phyloP scores from a whole-genome alignment of 1,139 yeast species.

The Kodamaea alishanica region DNA sequence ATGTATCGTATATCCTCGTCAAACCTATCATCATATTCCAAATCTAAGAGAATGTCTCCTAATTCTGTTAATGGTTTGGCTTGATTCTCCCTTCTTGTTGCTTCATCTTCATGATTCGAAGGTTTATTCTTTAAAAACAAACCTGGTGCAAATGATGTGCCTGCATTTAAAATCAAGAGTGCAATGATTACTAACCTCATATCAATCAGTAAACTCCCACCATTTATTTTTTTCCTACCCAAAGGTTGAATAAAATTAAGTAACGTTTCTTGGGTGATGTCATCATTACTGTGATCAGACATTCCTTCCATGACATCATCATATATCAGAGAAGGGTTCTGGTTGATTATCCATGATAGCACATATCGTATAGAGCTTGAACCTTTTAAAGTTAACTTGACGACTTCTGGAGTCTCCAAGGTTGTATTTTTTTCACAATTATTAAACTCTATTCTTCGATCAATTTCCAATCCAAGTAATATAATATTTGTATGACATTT shows the following conservation, averaged over 20 bases:
- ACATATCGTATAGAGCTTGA: conserved; percentile 60
- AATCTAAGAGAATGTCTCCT: conserved; percentile 51
- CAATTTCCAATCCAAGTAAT: conserved; percentile 58
- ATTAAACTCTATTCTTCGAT: conserved; percentile 54
- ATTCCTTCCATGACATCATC: conserved; percentile 14
- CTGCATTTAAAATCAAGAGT: conserved; percentile 25
- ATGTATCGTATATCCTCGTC: conserved; percentile 73
- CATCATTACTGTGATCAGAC: conserved; percentile 39
- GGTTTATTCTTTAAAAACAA: conserved; percentile 8
- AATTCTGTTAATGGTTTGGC: conserved; percentile 35
- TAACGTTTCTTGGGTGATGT: conserved; percentile 52
- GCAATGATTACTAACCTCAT: conserved; percentile 39
- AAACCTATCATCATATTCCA: conserved; percentile 62
- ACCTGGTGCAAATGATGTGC: conserved; percentile 20
- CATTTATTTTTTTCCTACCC: conserved; percentile 53
- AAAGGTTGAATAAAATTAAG: conserved; percentile 58
- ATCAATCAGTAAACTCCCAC: conserved; percentile 55
- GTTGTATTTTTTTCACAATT: conserved; percentile 26
- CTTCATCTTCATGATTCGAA: conserved; percentile 14
- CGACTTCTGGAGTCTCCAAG: conserved; percentile 46
- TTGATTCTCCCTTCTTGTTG: conserved; percentile 21
- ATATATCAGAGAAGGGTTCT: conserved; percentile 30
- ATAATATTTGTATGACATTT: conserved; percentile 58
- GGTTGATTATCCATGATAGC: conserved; percentile 57
- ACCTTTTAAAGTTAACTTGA: conserved; percentile 57